These are phyloP conservation scores for Lentinula boryana DNA, from an alignment of 768 basidiomycete genomes.

Conservation along the genomic window DNA sequence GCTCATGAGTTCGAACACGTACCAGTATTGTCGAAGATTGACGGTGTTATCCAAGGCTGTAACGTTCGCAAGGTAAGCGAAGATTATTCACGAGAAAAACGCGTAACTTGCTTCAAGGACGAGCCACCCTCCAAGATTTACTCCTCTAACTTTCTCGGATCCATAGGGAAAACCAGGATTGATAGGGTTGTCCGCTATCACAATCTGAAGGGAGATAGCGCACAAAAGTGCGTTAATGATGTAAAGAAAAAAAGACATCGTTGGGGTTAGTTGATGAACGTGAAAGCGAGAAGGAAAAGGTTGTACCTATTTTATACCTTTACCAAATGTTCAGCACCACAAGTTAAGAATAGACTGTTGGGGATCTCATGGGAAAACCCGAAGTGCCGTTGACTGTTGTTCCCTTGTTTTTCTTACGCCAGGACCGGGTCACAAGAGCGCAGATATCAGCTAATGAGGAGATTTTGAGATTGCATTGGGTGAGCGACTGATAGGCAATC, in stretches of 20 bases:
- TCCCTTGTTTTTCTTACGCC: background rate
- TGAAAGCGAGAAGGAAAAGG: background rate
- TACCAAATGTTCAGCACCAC: background rate
- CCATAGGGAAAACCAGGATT: conserved; percentile 68
- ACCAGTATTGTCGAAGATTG: conserved; percentile 57
- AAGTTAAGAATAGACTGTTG: background rate
- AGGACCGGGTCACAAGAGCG: background rate
- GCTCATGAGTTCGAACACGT: background rate
- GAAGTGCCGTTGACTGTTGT: background rate
- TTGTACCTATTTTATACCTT: background rate
- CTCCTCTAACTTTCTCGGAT: conserved; percentile 68
- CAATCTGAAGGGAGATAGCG: background rate
- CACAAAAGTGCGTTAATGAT: conserved; percentile 17
- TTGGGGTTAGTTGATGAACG: background rate
- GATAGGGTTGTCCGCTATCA: conserved; percentile 18
- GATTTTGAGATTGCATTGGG: background rate
- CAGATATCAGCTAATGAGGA: background rate
- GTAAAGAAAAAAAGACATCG: conserved; percentile 2
- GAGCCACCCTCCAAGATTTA: conserved; percentile 68
- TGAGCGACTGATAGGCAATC: background rate
- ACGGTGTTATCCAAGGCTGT: conserved; percentile 77
- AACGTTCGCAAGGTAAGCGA: background rate
- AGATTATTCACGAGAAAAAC: background rate
- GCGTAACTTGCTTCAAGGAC: conserved; percentile 38
- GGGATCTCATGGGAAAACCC: background rate